These are phyloP conservation scores for Candida fluviatilis DNA, from an alignment of 805 yeast genomes.

Conservation along the genomic window DNA sequence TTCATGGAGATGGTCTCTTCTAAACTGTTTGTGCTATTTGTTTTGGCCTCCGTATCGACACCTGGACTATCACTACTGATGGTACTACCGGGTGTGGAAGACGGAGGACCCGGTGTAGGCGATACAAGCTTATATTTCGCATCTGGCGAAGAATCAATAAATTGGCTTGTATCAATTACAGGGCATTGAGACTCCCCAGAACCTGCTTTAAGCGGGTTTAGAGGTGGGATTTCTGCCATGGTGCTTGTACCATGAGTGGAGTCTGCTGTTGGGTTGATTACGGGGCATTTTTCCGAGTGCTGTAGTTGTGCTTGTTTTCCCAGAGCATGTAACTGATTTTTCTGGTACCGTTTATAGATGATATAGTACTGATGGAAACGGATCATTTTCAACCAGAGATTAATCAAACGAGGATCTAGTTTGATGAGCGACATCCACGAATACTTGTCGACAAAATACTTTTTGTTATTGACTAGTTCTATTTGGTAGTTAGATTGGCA, in stretches of 20 bases:
- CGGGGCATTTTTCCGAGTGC: neutral
- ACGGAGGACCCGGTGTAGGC: neutral
- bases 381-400: constrained; percentile 38
- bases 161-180: constrained; percentile 1
- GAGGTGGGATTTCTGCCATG: no score
- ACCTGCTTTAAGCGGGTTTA: no score
- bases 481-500: constrained; percentile 4
- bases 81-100: neutral
- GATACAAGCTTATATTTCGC: neutral
- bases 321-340: constrained; percentile 6
- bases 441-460: constrained; percentile 20
- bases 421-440: constrained; percentile 37
- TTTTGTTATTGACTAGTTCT: constrained; percentile 3
- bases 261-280: neutral
- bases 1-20: neutral
- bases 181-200: constrained; percentile 3
- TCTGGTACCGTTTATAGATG: constrained; percentile 23
- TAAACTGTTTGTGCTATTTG: no score
- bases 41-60: no score
- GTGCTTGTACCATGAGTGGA: no score
- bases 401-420: constrained; percentile 37
- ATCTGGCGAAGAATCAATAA: constrained; percentile 1
- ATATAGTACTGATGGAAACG: constrained; percentile 38
- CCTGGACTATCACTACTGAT: neutral
- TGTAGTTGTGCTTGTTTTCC: neutral